Percentiles rank a stretch among this genome's conserved stretches.
phyloP scores from a whole-genome alignment of 495 filamentous ascomycete species.

The Aspergillus olivimuriae region DNA sequence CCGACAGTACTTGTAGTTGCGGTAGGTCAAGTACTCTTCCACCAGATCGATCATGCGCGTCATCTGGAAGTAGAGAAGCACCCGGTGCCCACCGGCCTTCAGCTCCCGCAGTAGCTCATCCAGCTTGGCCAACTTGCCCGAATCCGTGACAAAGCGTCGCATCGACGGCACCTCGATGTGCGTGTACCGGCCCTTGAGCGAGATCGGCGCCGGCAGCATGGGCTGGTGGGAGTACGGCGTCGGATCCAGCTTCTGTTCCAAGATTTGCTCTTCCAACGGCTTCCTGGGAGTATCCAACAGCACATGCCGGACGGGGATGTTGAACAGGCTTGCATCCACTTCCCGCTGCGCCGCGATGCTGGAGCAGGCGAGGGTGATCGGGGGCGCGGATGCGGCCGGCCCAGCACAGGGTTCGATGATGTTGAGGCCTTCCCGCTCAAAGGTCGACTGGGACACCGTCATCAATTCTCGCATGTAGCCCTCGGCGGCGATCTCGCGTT shows the following conservation, averaged over 20 bases:
- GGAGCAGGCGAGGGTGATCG: conserved; percentile 70
- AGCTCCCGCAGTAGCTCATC: conserved; percentile 81
- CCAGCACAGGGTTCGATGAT: conserved; percentile 73
- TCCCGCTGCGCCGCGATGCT: conserved; percentile 61
- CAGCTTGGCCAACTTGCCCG: conserved; percentile 88
- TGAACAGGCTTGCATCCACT: conserved; percentile 73
- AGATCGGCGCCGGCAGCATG: conserved; percentile 69
- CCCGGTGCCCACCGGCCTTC: conserved; percentile 88
- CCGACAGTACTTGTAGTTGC: conserved; percentile 97
- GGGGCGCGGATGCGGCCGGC: conserved; percentile 76
- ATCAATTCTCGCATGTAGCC: conserved; percentile 69
- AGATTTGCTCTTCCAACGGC: conserved; percentile 64
- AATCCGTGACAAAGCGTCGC: conserved; percentile 96
- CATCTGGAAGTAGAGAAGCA: conserved; percentile 99
- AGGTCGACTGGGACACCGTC: conserved; percentile 66
- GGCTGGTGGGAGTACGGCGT: conserved; percentile 52
- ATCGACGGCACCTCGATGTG: conserved; percentile 95
- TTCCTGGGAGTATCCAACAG: conserved; percentile 58
- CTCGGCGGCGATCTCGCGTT: conserved; percentile 64
- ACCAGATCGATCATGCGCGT: conserved; percentile 99
- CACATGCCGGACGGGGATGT: conserved; percentile 61
- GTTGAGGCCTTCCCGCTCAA: conserved; percentile 61
- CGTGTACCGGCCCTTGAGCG: conserved; percentile 74
- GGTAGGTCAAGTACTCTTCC: conserved; percentile 97
- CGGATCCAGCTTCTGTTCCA: conserved; percentile 61